Percentiles rank a stretch among this genome's conserved stretches.
These are phyloP conservation scores for Aspergillus pseudoviridinutans DNA, from an alignment of 2,329 filamentous ascomycete genomes.

Conservation along the genomic window DNA sequence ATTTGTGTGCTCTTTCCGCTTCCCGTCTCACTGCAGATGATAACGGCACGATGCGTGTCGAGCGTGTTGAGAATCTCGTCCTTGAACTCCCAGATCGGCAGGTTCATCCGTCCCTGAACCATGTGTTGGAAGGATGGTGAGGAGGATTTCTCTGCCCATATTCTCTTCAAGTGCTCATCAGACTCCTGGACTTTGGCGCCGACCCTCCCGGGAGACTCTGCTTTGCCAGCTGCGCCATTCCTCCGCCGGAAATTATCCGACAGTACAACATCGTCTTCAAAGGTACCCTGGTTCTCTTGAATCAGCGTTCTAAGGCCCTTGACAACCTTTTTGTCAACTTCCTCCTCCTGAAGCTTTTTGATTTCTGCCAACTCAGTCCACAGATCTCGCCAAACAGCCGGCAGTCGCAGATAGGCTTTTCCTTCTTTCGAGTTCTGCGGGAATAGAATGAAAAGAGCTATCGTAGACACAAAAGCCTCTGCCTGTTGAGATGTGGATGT, in stretches of 20 bases:
- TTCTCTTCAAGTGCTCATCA: conserved; percentile 43
- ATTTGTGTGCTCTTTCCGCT: conserved; percentile 97
- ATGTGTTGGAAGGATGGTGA: conserved; percentile 67
- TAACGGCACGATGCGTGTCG: conserved; percentile 76
- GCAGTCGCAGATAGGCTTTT: conserved; percentile 74
- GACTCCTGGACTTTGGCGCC: conserved; percentile 16
- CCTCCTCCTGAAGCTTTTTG: conserved; percentile 67
- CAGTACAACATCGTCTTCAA: conserved; percentile 71
- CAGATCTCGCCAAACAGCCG: conserved; percentile 76
- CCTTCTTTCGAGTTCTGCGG: conserved; percentile 76
- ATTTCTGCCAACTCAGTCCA: conserved; percentile 73
- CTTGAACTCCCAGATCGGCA: conserved; percentile 87
- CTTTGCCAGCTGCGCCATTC: conserved; percentile 32
- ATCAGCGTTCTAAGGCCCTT: conserved; percentile 54
- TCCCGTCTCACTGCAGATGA: conserved; percentile 94
- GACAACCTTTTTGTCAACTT: conserved; percentile 64
- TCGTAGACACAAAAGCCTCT: conserved; percentile 78
- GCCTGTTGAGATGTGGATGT: conserved; percentile 76
- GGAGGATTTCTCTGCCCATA: conserved; percentile 52
- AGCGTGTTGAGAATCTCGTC: conserved; percentile 73
- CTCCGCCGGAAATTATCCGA: conserved; percentile 67
- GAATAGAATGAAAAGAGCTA: conserved; percentile 77
- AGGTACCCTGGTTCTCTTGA: conserved; percentile 37
- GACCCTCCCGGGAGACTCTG: conserved; percentile 21
- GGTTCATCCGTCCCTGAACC: conserved; percentile 70